phyloP scores from a whole-genome alignment of 768 basidiomycete species.

The Calocera viscosa region DNA sequence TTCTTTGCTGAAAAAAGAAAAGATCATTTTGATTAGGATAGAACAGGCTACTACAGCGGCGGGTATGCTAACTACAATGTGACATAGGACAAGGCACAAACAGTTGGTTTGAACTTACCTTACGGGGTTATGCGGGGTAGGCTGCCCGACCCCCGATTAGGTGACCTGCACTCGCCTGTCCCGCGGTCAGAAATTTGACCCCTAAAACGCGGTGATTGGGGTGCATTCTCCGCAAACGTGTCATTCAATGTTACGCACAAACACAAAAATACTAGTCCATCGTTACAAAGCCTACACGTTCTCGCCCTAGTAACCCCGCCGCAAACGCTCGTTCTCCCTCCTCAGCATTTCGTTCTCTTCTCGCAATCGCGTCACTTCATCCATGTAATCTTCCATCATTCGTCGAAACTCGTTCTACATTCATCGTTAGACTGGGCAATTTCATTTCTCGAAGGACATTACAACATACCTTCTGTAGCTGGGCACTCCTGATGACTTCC shows the following conservation, averaged over 20 bases:
- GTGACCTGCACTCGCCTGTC: background rate
- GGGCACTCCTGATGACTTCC: background rate
- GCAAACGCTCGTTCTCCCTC: background rate
- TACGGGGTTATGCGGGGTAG: background rate
- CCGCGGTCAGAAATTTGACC: background rate
- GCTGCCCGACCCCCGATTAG: background rate
- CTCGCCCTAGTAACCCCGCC: background rate
- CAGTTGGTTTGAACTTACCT: background rate
- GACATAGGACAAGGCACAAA: background rate
- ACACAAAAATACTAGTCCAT: background rate
- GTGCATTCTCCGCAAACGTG: background rate
- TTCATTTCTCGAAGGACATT: background rate
- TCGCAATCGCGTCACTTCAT: background rate
- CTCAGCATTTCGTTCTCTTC: constrained; percentile 3
- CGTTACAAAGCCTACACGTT: no score
- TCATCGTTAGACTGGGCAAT: background rate
- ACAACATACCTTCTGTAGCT: background rate
- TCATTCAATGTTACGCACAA: background rate
- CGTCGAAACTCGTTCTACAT: background rate
- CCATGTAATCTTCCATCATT: constrained; percentile 4
- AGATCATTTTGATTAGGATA: background rate
- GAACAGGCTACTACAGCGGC: background rate
- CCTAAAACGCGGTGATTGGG: background rate
- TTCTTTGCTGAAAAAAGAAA: background rate
- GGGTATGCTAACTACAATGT: background rate